Base-by-base conservation (phyloP, 192 early-diverging fungal genomes). In the Backusella morwellensis region DNA sequence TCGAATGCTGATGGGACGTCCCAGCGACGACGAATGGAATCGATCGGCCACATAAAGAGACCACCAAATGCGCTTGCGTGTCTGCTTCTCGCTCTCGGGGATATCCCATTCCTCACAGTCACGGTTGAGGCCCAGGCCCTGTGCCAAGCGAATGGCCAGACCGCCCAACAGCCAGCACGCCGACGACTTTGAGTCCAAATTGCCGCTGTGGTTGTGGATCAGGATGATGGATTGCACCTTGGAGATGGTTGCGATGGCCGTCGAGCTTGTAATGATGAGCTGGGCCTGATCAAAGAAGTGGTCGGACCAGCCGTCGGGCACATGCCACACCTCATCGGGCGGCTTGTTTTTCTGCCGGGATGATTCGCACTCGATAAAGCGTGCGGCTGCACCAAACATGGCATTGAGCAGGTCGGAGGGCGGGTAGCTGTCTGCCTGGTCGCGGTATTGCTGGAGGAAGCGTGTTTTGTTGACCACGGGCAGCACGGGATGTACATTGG, bases 41-140 rank as follows among this genome's bases (percentile, higher is more conserved):
- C 91, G 82, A 78, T 95, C 93, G 66, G 90, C 84, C 0, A 93
- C 78, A 66, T 90, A 93, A 73, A 89, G 88, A 9, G 89, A 79
- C 93, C 93, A 95, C 92, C 92, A 95, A 5, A 92, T 84, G 19
- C 92, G 85, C 72, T 90, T 90, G n/a, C 93, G 79, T 21, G 89
- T 84, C 76, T 93, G 89, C 1, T 81, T 79, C 50, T 95, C 92
- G 21, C 83, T 80, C 19, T 83, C 83, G 19, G 85, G 81, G 17
- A 88, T 54, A 76, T 84, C 83, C 88, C 89, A 90, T 19, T 88
- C 82, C 14, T 85, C 79, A 35, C 85, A 88, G 80, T 91, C 88
- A 26, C 92, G 85, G 76, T 95, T 90, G 66, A 95, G 83, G 8
- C 93, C 93, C 66, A 95, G 68, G 68, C 92, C 92, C 81, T 93